Evolutionary conservation across 345 rosid genomes (phyloP).

Genomic region (Salix viminalis): DNA sequence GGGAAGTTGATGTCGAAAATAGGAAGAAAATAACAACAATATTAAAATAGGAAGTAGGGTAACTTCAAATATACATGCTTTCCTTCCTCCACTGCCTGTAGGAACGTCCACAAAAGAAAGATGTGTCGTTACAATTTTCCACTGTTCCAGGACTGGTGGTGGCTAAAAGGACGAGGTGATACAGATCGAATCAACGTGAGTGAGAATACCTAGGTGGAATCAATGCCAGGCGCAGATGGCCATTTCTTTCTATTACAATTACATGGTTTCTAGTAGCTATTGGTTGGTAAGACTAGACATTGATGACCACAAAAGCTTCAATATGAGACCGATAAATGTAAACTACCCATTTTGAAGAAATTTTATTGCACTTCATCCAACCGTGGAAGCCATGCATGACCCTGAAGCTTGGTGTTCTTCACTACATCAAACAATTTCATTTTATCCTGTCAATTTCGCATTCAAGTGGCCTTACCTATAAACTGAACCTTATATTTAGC

Average conservation of each 20-base stretch:
- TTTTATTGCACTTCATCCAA: neutral
- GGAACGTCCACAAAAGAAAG: neutral
- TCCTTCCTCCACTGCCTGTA: neutral
- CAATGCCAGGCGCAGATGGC: too few relatives aligned
- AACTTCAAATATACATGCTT: neutral
- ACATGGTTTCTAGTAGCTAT: neutral
- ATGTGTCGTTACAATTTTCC: neutral
- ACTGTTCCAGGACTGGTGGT: neutral
- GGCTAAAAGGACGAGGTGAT: neutral
- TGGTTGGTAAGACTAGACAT: neutral
- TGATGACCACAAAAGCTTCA: neutral
- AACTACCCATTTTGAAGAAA: neutral
- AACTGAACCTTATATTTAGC: neutral
- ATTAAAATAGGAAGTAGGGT: neutral
- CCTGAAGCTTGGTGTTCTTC: neutral
- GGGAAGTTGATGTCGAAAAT: neutral
- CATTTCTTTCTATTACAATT: neutral
- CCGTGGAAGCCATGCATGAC: neutral
- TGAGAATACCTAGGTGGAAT: neutral
- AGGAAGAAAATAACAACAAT: neutral
- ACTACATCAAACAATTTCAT: neutral
- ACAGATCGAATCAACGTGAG: neutral
- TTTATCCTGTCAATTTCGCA: neutral
- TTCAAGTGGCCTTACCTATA: neutral
- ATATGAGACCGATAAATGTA: neutral